Evolutionary conservation across 768 basidiomycete species (phyloP).

Genomic region (Dioszegia aurantiaca): DNA sequence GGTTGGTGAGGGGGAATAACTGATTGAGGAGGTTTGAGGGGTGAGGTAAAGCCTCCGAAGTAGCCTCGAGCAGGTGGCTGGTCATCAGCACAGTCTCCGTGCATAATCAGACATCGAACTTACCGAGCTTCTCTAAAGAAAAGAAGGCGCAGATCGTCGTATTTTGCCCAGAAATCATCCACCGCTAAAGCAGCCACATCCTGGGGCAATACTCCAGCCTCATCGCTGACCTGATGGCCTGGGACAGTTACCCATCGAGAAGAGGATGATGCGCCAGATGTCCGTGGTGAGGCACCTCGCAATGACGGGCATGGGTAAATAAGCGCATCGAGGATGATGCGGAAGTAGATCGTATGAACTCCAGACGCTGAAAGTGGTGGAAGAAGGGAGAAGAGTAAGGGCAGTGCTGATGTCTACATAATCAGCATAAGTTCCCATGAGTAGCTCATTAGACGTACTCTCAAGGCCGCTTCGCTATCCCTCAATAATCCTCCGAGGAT

Average conservation of each 20-base stretch:
- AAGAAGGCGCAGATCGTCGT: conserved; percentile 50
- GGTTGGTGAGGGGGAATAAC: conserved; percentile 45
- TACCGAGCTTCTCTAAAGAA: conserved; percentile 50
- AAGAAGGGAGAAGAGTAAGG: conserved; percentile 20
- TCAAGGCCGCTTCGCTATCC: conserved; percentile 70
- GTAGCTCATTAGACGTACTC: conserved; percentile 57
- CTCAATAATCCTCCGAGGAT: conserved; percentile 68
- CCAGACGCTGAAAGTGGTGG: conserved; percentile 32
- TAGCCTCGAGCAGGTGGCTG: conserved; percentile 14
- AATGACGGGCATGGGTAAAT: conserved; percentile 34
- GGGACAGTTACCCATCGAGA: conserved; percentile 25
- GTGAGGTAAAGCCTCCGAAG: not conserved
- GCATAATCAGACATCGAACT: conserved; percentile 7
- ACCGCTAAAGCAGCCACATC: conserved; percentile 42
- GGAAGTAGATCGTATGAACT: conserved; percentile 41
- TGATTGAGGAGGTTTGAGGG: conserved; percentile 38
- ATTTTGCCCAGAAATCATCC: conserved; percentile 48
- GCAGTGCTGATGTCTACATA: conserved; percentile 39
- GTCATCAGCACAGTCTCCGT: not conserved
- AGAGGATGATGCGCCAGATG: not conserved
- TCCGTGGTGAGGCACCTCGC: conserved; percentile 28
- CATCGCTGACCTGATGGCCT: conserved; percentile 39
- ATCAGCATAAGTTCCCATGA: not conserved
- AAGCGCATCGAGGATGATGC: conserved; percentile 22
- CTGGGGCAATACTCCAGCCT: conserved; percentile 37